Conservation (phyloP, 2,329 filamentous ascomycete genomes). For the Fusarium heterosporum region DNA sequence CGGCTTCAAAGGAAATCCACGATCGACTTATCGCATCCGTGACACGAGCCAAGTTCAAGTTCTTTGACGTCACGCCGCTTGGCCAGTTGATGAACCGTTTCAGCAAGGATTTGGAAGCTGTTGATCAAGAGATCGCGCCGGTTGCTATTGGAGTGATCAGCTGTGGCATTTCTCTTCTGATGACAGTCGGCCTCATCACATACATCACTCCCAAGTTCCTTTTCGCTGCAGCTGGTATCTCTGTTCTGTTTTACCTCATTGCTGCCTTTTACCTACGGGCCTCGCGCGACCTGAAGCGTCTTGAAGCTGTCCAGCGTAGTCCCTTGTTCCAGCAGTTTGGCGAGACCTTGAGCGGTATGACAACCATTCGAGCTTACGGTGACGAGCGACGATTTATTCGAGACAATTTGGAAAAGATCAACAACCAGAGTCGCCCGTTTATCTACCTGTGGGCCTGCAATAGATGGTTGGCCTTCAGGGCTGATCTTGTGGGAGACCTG, state of each 20-base stretch:
- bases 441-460: slow-evolving; percentile 98
- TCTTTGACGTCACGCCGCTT: slow-evolving; percentile 95
- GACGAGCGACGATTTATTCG: slow-evolving; percentile 93
- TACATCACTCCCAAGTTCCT: slow-evolving; percentile 91
- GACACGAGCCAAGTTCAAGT: slow-evolving; percentile 92
- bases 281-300: slow-evolving; percentile 93
- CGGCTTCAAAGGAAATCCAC: slow-evolving; percentile 88
- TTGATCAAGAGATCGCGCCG: slow-evolving; percentile 96
- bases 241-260: slow-evolving; percentile 81
- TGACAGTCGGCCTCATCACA: slow-evolving; percentile 89
- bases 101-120: slow-evolving; percentile 94
- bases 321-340: slow-evolving; percentile 98
- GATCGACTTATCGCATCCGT: slow-evolving; percentile 80
- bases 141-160: slow-evolving; percentile 82
- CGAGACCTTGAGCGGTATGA: slow-evolving; percentile 93
- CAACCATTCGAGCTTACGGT: slow-evolving; percentile 95
- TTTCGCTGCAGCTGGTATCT: slow-evolving; percentile 87
- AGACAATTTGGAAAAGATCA: slow-evolving; percentile 89
- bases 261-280: slow-evolving; percentile 90
- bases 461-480: slow-evolving; percentile 93
- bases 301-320: slow-evolving; percentile 94
- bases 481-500: slow-evolving; percentile 88
- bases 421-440: slow-evolving; percentile 91
- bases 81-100: slow-evolving; percentile 99
- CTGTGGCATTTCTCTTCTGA: slow-evolving; percentile 75